These are phyloP conservation scores for Eragrostis tef DNA, from an alignment of 202 grass and related monocot species.

Conservation along the genomic window DNA sequence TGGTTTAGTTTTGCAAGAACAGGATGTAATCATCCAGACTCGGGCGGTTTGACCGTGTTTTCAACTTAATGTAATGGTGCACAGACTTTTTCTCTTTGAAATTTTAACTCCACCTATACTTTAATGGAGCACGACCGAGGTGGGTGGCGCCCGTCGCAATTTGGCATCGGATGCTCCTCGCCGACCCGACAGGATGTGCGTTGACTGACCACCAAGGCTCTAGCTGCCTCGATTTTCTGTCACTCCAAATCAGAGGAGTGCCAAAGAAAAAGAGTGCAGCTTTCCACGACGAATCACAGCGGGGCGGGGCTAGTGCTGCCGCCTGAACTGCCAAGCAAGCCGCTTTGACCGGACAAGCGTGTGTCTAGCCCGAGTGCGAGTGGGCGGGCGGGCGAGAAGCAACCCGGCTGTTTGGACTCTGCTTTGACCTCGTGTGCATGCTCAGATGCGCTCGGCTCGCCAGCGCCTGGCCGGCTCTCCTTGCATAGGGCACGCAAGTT, in stretches of 20 bases:
- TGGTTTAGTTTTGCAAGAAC: no score
- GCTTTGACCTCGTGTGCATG: background rate
- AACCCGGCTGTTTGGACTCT: background rate
- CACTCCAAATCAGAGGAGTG: slow-evolving; percentile 1
- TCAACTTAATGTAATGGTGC: no score
- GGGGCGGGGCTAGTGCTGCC: background rate
- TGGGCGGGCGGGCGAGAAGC: background rate
- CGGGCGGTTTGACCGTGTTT: background rate
- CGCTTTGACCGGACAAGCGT: background rate
- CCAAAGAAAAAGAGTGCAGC: background rate
- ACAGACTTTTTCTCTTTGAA: background rate
- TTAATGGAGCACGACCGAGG: background rate
- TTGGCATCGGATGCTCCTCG: slow-evolving; percentile 35
- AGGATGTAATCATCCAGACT: no score
- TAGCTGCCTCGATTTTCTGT: background rate
- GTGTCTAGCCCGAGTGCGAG: background rate
- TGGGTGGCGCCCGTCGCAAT: slow-evolving; percentile 1
- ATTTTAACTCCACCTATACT: background rate
- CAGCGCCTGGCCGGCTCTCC: no score
- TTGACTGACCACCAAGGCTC: slow-evolving; percentile 12
- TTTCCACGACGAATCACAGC: background rate
- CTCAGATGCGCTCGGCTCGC: no score
- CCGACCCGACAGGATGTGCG: slow-evolving; percentile 45
- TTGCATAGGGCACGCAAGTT: no score
- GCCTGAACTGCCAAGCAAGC: background rate